A percentile compares a stretch with the other conserved stretches of the same genome.
These are phyloP conservation scores for Starmera amethionina DNA, from an alignment of 805 yeast genomes.

Conservation along the genomic window DNA sequence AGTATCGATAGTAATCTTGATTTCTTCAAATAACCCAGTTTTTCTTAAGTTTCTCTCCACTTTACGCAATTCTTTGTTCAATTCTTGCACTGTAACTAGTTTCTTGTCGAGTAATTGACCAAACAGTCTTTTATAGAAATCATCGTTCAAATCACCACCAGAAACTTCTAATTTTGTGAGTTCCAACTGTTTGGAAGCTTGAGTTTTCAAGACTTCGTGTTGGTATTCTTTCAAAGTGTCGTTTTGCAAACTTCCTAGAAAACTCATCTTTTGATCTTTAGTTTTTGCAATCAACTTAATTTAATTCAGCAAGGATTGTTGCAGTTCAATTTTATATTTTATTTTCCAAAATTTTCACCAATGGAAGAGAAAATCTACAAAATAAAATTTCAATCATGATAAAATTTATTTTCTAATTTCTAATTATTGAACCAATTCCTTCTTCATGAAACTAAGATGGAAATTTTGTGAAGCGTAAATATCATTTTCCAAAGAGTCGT, in stretches of 20 bases:
- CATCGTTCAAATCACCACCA: conserved; percentile 28
- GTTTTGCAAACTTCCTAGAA: background rate
- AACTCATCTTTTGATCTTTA: too few species aligned
- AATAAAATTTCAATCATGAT: too few species aligned
- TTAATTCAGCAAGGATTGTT: background rate
- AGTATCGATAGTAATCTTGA: conserved; percentile 28
- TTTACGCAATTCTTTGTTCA: conserved; percentile 24
- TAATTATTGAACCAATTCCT: too few species aligned
- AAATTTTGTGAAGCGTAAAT: conserved; percentile 11
- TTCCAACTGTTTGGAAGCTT: conserved; percentile 12
- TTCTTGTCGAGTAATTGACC: conserved; percentile 29
- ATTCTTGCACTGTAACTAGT: conserved; percentile 27
- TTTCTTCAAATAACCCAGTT: conserved; percentile 36
- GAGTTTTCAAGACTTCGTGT: conserved; percentile 6
- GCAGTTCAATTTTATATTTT: too few species aligned
- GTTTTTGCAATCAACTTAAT: too few species aligned
- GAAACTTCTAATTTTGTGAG: conserved; percentile 10
- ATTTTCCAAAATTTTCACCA: too few species aligned
- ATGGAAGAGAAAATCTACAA: too few species aligned
- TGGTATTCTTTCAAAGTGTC: conserved; percentile 1
- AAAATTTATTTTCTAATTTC: too few species aligned
- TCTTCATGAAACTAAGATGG: conserved; percentile 12
- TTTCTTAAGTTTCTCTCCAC: conserved; percentile 27
- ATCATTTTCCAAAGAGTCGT: conserved; percentile 11
- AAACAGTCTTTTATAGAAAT: conserved; percentile 36